A percentile compares a stretch with the other conserved stretches of the same genome.
Evolutionary conservation across 257 asterid genomes (phyloP).

Genomic region (Agastache rugosa): DNA sequence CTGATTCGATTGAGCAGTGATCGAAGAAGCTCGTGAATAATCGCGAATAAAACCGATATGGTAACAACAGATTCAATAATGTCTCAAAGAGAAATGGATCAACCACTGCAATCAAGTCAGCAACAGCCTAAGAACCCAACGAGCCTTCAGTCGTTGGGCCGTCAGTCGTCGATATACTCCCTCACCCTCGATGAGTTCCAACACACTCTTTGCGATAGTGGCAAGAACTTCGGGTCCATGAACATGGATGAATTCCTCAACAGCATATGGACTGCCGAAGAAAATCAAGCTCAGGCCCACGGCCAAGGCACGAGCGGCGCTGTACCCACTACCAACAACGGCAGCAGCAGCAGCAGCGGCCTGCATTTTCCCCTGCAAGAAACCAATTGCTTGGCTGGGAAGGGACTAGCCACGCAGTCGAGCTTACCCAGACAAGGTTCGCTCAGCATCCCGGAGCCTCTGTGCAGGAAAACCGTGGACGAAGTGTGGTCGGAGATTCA

Average conservation of each 20-base stretch:
- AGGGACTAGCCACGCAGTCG: conserved; percentile 44
- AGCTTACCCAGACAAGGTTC: conserved; percentile 76
- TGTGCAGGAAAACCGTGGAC: conserved; percentile 74
- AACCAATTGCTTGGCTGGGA: conserved; percentile 16
- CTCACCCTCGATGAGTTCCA: conserved; percentile 89
- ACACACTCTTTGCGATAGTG: conserved; percentile 60
- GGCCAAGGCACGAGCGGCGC: conserved; percentile 23
- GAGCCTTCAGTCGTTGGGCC: conserved; percentile 44
- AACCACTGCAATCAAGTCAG: conserved; percentile 36
- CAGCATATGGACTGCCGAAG: conserved; percentile 92
- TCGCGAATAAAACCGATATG: conserved; percentile 33
- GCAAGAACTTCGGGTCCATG: conserved; percentile 87
- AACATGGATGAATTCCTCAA: conserved; percentile 95
- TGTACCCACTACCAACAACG: conserved; percentile 6
- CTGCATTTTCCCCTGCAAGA: conserved; percentile 39
- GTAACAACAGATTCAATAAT: conserved; percentile 47
- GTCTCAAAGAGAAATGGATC: conserved; percentile 57
- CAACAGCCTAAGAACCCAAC: conserved; percentile 38
- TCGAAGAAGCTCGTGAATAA: background rate
- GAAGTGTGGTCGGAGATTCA: conserved; percentile 84
- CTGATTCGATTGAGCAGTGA: background rate
- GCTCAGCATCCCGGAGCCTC: conserved; percentile 59
- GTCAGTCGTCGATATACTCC: conserved; percentile 75
- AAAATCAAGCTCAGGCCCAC: conserved; percentile 62
- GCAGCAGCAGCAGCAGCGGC: background rate